Evolutionary conservation across 192 early-diverging fungal genomes (phyloP), one percentile per base, ranked within the genome.

Genomic region (Coemansia erecta): DNA sequence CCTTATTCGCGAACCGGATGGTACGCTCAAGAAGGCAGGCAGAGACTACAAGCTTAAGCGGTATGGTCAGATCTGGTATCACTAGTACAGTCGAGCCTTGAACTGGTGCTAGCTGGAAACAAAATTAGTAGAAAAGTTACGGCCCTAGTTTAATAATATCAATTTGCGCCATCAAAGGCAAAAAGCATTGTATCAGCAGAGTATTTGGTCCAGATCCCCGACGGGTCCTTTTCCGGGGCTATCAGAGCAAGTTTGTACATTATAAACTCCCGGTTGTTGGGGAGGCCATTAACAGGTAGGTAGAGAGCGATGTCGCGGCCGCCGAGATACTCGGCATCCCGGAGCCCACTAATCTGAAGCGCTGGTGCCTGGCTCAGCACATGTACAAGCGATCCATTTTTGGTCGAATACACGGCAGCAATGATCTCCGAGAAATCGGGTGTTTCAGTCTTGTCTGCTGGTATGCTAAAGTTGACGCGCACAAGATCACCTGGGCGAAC

Each of bases 1-100:
- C 37, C 62, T 83, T 52, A 66, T 89, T 37, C 82, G 87, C 41
- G 81, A 85, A n/a, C 69, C 56, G 58, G 79, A 85, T 43, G 87
- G 87, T 5, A 67, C 68, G 2, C 71, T 89, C 39, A 79, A 85
- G 43, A 61, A 67, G 48, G 77, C 77, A 18, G 65, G 64, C 28
- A 65, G 70, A 51, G 77, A 73, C 11, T 73, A 73, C 48, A 80
- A 80, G 71, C 66, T 73, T 51, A 73, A 80, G 63, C 60, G 66
- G 56, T 73, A 73, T 22, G 67, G 72, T 17, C 47, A 66, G 53
- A 17, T 80, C 13, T 80, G 77, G 77, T 56, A 58, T 35, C 50
- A 63, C 56, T 77, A 64, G 39, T 26, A 19, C 19, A 56, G 17
- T 37, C 14, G 19, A 35, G 13, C 5, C 6, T 53, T 37, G 8